Conservation (phyloP, 495 filamentous ascomycete species). For the Chlorociboria aeruginascens region DNA sequence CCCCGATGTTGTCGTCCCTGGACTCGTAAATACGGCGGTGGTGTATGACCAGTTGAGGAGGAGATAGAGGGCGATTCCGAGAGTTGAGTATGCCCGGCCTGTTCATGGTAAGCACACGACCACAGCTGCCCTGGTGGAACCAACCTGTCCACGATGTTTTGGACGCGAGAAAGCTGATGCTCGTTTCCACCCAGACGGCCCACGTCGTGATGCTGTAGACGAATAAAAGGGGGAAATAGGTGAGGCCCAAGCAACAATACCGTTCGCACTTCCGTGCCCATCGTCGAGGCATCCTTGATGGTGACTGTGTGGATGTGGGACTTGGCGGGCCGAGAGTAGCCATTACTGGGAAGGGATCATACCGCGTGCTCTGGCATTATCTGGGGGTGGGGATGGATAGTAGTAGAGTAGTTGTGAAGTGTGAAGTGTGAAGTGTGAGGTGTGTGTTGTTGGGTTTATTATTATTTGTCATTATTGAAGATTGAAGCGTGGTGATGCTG, state of each 20-base stretch:
- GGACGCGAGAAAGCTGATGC: constrained; percentile 50
- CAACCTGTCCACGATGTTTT: constrained; percentile 58
- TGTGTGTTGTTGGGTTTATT: no score
- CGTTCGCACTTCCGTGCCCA: constrained; percentile 75
- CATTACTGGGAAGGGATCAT: constrained; percentile 10
- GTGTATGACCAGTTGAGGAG: constrained; percentile 83
- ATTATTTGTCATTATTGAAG: no score
- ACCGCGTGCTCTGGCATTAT: background rate
- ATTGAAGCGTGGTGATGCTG: no score
- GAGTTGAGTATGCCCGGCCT: constrained; percentile 34
- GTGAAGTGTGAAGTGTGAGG: no score
- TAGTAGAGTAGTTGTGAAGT: no score
- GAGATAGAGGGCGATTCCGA: constrained; percentile 62
- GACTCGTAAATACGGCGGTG: constrained; percentile 81
- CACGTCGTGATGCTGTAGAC: constrained; percentile 83
- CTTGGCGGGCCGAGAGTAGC: constrained; percentile 14
- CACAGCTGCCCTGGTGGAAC: constrained; percentile 9
- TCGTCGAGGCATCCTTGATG: constrained; percentile 23
- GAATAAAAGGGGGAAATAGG: constrained; percentile 82
- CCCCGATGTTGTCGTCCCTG: constrained; percentile 48
- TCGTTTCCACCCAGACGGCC: constrained; percentile 79
- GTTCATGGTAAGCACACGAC: constrained; percentile 2
- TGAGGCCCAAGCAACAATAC: constrained; percentile 63
- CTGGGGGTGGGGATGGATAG: background rate
- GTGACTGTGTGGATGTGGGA: constrained; percentile 11